Conservation (phyloP, 805 yeast genomes). For the Tetrapisispora namnaoensis region DNA sequence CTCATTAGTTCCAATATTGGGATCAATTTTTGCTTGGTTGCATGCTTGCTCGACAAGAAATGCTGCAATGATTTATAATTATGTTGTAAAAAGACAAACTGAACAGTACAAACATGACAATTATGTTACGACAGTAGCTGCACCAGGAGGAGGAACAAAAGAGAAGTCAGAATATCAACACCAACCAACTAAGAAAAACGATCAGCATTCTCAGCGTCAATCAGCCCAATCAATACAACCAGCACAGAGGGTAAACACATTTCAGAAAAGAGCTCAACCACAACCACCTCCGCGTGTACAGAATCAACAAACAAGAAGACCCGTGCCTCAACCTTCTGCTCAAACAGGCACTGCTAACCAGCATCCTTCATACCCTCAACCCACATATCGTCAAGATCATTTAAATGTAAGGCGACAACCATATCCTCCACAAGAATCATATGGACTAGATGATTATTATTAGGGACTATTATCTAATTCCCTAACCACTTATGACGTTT, state of each 20-base stretch:
- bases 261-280: background rate
- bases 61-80: constrained; percentile 64
- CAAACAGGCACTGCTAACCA: background rate
- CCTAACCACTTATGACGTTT: background rate
- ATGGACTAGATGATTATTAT: background rate
- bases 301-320: background rate
- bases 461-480: background rate
- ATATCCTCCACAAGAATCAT: constrained; percentile 1
- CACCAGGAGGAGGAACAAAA: background rate
- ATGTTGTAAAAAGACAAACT: constrained; percentile 17
- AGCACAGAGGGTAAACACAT: background rate
- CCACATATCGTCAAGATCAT: background rate
- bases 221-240: background rate
- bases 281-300: background rate
- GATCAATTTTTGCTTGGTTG: constrained; percentile 69
- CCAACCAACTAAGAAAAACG: background rate
- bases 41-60: constrained; percentile 83
- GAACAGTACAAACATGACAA: constrained; percentile 4
- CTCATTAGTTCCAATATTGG: constrained; percentile 71
- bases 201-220: too few species aligned
- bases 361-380: background rate
- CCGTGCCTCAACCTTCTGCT: background rate
- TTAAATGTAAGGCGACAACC: background rate
- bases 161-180: background rate
- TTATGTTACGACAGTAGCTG: background rate